Evolutionary conservation across 2,329 filamentous ascomycete species (phyloP).

Genomic region (Nemania bipapillata): DNA sequence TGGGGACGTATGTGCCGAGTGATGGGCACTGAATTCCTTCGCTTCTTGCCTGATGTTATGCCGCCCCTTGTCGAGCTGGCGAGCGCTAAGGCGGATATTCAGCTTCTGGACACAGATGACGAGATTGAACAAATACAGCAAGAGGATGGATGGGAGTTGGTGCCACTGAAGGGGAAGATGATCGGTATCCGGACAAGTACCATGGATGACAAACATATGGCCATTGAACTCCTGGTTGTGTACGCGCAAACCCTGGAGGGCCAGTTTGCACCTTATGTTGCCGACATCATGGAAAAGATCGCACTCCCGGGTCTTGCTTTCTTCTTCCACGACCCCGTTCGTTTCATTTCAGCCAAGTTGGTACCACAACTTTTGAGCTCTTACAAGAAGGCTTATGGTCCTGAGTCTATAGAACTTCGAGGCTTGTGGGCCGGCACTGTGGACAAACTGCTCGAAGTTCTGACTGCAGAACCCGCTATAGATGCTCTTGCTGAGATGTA

Average conservation of each 20-base stretch:
- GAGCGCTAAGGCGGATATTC: slow-evolving; percentile 95
- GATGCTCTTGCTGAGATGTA: slow-evolving; percentile 99
- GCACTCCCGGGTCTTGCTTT: slow-evolving; percentile 92
- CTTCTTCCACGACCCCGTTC: slow-evolving; percentile 98
- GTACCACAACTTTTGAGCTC: slow-evolving; percentile 92
- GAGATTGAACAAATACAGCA: slow-evolving; percentile 92
- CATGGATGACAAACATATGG: slow-evolving; percentile 98
- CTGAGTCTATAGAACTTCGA: slow-evolving; percentile 80
- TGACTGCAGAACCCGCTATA: slow-evolving; percentile 92
- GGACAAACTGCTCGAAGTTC: slow-evolving; percentile 90
- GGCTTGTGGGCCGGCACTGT: slow-evolving; percentile 86
- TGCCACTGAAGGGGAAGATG: slow-evolving; percentile 96
- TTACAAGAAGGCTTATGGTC: slow-evolving; percentile 90
- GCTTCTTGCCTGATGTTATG: slow-evolving; percentile 93
- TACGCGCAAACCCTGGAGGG: slow-evolving; percentile 96
- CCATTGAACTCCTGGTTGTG: slow-evolving; percentile 97
- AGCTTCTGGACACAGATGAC: slow-evolving; percentile 93
- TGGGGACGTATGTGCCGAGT: slow-evolving; percentile 99
- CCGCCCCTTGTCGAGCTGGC: slow-evolving; percentile 90
- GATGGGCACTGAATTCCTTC: slow-evolving; percentile 87
- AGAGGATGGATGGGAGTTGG: slow-evolving; percentile 96
- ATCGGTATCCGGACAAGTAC: slow-evolving; percentile 98
- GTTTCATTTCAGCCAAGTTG: slow-evolving; percentile 92
- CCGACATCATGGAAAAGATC: slow-evolving; percentile 95
- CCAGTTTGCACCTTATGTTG: slow-evolving; percentile 89